phyloP scores from a whole-genome alignment of 371 early-diverging fungal genomes.

The Mortierella sp. region DNA sequence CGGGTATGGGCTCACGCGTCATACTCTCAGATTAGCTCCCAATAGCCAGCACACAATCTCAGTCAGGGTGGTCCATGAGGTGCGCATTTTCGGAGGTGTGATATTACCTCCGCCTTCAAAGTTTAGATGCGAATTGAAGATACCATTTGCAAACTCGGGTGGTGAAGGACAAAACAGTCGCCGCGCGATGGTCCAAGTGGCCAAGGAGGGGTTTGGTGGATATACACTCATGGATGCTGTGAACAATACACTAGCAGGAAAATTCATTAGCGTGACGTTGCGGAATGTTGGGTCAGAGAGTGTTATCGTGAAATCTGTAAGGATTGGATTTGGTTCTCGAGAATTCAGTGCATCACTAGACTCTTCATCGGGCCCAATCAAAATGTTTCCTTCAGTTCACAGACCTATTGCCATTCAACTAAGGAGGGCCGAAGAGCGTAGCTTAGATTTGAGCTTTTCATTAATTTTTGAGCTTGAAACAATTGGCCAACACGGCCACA shows the following conservation, averaged over 20 bases:
- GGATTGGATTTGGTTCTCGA: slow-evolving; percentile 11
- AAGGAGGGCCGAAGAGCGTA: not conserved
- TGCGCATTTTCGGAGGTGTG: slow-evolving; percentile 72
- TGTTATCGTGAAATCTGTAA: slow-evolving; percentile 24
- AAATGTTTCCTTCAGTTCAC: slow-evolving; percentile 27
- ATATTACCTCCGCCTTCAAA: slow-evolving; percentile 61
- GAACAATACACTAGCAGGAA: slow-evolving; percentile 47
- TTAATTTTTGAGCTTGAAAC: slow-evolving; percentile 41
- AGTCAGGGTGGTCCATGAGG: slow-evolving; percentile 72
- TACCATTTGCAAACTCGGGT: not conserved
- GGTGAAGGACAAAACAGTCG: not conserved
- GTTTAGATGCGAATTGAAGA: slow-evolving; percentile 23
- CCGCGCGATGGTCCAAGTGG: slow-evolving; percentile 26
- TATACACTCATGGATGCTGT: slow-evolving; percentile 51
- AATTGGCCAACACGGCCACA: slow-evolving; percentile 17
- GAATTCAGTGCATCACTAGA: slow-evolving; percentile 12
- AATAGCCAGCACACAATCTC: slow-evolving; percentile 64
- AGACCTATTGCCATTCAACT: slow-evolving; percentile 30
- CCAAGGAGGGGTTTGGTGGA: slow-evolving; percentile 33
- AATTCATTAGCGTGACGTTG: slow-evolving; percentile 43
- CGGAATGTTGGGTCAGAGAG: slow-evolving; percentile 38
- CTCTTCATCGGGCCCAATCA: not conserved
- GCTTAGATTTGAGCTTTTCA: slow-evolving; percentile 11
- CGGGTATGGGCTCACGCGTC: slow-evolving; percentile 56
- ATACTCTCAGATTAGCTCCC: slow-evolving; percentile 53